Evolutionary conservation across 176 grass and related monocot genomes (phyloP), one percentile per base, ranked within the genome.

Genomic region (Hyparrhenia diplandra): DNA sequence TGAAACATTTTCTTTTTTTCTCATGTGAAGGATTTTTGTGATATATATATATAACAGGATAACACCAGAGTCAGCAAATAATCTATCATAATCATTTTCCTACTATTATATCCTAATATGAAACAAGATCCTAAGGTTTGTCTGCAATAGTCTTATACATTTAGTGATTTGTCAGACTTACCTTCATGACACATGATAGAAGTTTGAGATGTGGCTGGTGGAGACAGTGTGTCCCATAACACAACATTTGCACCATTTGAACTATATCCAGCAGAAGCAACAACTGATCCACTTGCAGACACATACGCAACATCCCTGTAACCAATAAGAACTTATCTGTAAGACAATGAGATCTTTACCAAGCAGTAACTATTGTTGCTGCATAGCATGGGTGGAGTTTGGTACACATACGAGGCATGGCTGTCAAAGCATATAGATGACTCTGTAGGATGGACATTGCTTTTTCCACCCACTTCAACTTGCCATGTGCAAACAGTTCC

Each of bases 401-500:
- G 40, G 64, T 64, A 74, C 14, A 91, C 90, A 35, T 94, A 98
- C 95, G 88, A 94, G 46, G 95, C 95, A 79, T 98, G 90, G 67
- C 67, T 91, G 63, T 90, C 86, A 84, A 94, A 98, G 83, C 90
- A 98, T 40, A 88, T 58, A 49, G 90, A 89, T 75, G 95, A 98
- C 60, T 94, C 92, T 40, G 80, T 87, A 35, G 95, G 92, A 80
- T 91, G 87, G 25, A 98, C 81, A 76, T 94, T 98, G 86, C 90
- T 98, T 88, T 90, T 91, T 87, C 95, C 92, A 37, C 95, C 92
- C 73, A 94, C 92, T 68, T 98, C 95, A 79, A 92, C 69, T 82
- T 94, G 92, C 95, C 95, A 98, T 85, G 84, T 92, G 70, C 88
- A 91, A 85, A 98, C 57, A 55, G 90, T 94, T 69, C 95, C 95